A percentile compares a stretch with the other conserved stretches of the same genome.
Conservation (phyloP, 2,329 filamentous ascomycete species). For the Macrophomina tecta region DNA sequence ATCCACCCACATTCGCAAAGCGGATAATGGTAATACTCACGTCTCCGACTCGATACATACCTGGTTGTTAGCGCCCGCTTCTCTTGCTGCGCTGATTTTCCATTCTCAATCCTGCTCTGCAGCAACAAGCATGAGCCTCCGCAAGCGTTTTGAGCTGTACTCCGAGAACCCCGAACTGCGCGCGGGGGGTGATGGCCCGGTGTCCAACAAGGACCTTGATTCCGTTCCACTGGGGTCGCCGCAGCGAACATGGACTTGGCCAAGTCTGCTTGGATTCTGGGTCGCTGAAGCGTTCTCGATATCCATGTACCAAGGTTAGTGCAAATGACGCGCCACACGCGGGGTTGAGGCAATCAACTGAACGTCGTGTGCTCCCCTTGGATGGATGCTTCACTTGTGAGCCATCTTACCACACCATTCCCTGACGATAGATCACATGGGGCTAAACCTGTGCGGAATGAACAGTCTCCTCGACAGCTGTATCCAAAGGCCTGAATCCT, state of each 20-base stretch:
- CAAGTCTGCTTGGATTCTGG: slow-evolving; percentile 33
- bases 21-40: neutral
- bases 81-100: neutral
- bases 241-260: slow-evolving; percentile 34
- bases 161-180: slow-evolving; percentile 23
- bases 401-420: too few relatives aligned
- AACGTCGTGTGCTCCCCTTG: too few relatives aligned
- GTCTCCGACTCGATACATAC: neutral
- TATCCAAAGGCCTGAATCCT: slow-evolving; percentile 33
- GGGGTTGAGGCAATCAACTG: too few relatives aligned
- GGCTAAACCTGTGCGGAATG: neutral
- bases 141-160: slow-evolving; percentile 28
- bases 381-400: too few relatives aligned
- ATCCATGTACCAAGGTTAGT: slow-evolving; percentile 32
- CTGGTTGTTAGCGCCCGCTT: too few relatives aligned
- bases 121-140: slow-evolving; percentile 28
- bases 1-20: neutral
- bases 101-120: neutral
- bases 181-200: slow-evolving; percentile 6
- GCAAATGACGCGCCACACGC: neutral
- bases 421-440: neutral
- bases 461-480: slow-evolving; percentile 31
- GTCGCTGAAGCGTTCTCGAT: slow-evolving; percentile 33
- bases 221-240: slow-evolving; percentile 31
- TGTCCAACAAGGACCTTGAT: slow-evolving; percentile 31